Evolutionary conservation across 2,329 filamentous ascomycete genomes (phyloP).

Genomic region (Penicillium crustosum): DNA sequence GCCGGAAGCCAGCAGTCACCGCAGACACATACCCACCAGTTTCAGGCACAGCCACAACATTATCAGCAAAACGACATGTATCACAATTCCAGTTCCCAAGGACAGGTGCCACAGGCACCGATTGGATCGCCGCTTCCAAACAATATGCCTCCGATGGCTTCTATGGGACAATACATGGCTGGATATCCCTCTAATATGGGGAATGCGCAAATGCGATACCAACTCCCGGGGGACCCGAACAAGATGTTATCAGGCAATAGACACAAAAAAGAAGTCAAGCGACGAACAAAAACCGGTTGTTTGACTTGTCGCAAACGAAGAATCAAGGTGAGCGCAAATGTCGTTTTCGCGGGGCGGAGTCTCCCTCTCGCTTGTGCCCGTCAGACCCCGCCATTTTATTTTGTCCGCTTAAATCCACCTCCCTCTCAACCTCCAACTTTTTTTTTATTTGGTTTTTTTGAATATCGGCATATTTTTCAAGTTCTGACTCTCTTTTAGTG

Average conservation of each 20-base stretch:
- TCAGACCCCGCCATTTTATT: constrained; percentile 30
- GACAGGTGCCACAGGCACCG: constrained; percentile 39
- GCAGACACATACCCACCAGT: constrained; percentile 30
- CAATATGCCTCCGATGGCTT: constrained; percentile 49
- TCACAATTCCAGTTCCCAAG: constrained; percentile 28
- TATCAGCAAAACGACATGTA: constrained; percentile 38
- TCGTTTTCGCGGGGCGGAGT: constrained; percentile 22
- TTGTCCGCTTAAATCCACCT: constrained; percentile 19
- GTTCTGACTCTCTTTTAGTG: constrained; percentile 59
- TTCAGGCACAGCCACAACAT: constrained; percentile 30
- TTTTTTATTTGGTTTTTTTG: constrained; percentile 7
- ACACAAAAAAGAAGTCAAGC: constrained; percentile 72
- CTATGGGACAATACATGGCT: constrained; percentile 57
- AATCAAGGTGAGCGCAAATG: constrained; percentile 62
- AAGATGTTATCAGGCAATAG: constrained; percentile 61
- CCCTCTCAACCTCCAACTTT: constrained; percentile 14
- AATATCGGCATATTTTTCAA: constrained; percentile 10
- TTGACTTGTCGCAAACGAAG: constrained; percentile 64
- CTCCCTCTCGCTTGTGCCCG: constrained; percentile 32
- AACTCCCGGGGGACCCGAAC: constrained; percentile 50
- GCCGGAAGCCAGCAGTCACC: constrained; percentile 39
- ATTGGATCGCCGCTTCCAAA: constrained; percentile 55
- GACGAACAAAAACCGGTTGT: constrained; percentile 73
- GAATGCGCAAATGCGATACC: constrained; percentile 53
- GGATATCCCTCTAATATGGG: constrained; percentile 38